phyloP scores from a whole-genome alignment of 768 basidiomycete genomes.

The Boletus sensibilis region DNA sequence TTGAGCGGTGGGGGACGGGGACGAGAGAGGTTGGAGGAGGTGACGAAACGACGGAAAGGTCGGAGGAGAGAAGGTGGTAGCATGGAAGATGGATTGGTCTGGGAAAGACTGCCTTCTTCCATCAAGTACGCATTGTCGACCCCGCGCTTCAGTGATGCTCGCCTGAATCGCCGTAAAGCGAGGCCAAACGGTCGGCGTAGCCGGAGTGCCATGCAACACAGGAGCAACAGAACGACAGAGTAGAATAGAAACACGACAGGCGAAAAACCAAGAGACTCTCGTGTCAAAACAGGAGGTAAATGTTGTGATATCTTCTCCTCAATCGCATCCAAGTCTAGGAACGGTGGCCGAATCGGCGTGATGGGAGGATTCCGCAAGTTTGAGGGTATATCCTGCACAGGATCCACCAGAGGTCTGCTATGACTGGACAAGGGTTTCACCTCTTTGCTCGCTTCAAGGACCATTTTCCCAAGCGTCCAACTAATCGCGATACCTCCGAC shows the following conservation, averaged over 20 bases:
- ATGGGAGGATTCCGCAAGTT: constrained; percentile 48
- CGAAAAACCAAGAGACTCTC: constrained; percentile 71
- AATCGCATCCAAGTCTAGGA: constrained; percentile 55
- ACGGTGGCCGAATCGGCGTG: constrained; percentile 62
- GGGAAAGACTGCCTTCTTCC: constrained; percentile 43
- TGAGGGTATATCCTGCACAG: constrained; percentile 63
- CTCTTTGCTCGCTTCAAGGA: constrained; percentile 92
- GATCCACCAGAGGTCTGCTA: constrained; percentile 65
- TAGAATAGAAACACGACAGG: constrained; percentile 63
- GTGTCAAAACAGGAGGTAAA: constrained; percentile 59
- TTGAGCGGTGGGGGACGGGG: constrained; percentile 26
- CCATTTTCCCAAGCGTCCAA: constrained; percentile 99
- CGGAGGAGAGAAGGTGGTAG: constrained; percentile 27
- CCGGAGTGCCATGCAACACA: constrained; percentile 50
- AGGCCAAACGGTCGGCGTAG: constrained; percentile 56
- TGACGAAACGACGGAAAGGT: constrained; percentile 28
- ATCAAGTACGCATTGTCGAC: constrained; percentile 36
- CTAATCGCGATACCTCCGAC: constrained; percentile 91
- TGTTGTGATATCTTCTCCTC: constrained; percentile 68
- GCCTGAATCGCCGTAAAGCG: constrained; percentile 43
- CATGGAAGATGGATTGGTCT: constrained; percentile 18
- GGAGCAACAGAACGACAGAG: constrained; percentile 40
- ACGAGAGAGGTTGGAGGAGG: constrained; percentile 20
- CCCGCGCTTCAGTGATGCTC: constrained; percentile 38
- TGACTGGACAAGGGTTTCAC: constrained; percentile 51